phyloP scores from a whole-genome alignment of 1,284 basidiomycete species.

The Naganishia liquefaciens region DNA sequence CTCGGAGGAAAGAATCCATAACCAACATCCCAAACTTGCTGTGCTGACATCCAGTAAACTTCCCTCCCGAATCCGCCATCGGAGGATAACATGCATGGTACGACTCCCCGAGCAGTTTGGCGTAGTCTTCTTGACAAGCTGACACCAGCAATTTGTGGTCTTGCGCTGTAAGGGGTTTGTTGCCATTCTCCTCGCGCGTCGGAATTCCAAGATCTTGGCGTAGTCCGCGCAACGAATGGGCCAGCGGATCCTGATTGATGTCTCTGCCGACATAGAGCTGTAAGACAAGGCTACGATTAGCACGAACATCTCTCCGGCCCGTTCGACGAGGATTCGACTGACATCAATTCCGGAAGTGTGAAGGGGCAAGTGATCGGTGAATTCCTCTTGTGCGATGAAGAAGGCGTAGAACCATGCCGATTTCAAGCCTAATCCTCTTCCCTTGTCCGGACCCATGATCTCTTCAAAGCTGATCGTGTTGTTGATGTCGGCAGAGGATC shows the following conservation, averaged over 20 bases:
- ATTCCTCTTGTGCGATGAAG: constrained; percentile 29
- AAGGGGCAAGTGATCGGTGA: constrained; percentile 28
- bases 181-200: constrained; percentile 8
- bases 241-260: constrained; percentile 28
- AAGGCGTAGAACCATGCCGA: constrained; percentile 21
- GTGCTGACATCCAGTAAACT: constrained; percentile 27
- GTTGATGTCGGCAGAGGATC: constrained; percentile 1
- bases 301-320: background rate
- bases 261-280: constrained; percentile 33
- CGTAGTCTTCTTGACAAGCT: constrained; percentile 8
- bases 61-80: constrained; percentile 20
- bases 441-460: constrained; percentile 23
- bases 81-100: constrained; percentile 26
- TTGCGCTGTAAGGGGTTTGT: background rate
- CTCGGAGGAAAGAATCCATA: constrained; percentile 30
- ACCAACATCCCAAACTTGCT: constrained; percentile 30
- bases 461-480: constrained; percentile 27
- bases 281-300: background rate
- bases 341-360: constrained; percentile 5
- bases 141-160: constrained; percentile 6
- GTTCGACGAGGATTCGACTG: background rate
- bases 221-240: constrained; percentile 1
- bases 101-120: constrained; percentile 15
- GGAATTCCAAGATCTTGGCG: constrained; percentile 6
- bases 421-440: constrained; percentile 15